Conservation (phyloP, 2,329 filamentous ascomycete genomes). For the Aphanocladium album region DNA sequence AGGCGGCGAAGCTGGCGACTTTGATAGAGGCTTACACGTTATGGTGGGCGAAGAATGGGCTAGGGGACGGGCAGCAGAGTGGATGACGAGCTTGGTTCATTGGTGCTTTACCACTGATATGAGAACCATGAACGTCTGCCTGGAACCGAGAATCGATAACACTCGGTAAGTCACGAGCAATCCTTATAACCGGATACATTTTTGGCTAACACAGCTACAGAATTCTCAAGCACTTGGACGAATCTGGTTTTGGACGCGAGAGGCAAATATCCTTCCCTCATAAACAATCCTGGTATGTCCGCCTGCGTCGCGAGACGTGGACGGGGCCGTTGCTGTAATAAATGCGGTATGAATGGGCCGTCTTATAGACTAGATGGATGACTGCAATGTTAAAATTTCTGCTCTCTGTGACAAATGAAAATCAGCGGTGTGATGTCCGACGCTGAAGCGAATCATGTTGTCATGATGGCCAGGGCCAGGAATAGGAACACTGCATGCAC, state of each 20-base stretch:
- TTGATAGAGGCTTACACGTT: constrained; percentile 83
- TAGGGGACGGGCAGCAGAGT: constrained; percentile 72
- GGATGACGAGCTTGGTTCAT: constrained; percentile 84
- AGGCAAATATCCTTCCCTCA: constrained; percentile 83
- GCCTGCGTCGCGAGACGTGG: constrained; percentile 75
- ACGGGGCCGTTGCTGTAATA: constrained; percentile 57
- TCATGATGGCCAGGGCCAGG: too few species aligned
- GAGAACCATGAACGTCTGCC: constrained; percentile 73
- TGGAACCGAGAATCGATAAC: constrained; percentile 93
- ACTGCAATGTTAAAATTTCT: neutral
- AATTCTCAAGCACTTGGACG: constrained; percentile 57
- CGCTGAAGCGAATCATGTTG: neutral
- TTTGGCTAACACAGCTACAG: constrained; percentile 20
- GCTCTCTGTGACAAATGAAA: neutral
- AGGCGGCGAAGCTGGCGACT: constrained; percentile 64
- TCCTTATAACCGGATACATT: neutral
- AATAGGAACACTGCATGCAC: neutral
- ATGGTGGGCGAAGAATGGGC: constrained; percentile 91
- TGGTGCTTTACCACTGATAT: constrained; percentile 73
- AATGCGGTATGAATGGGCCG: neutral
- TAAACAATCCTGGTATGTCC: constrained; percentile 86
- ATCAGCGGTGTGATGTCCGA: neutral
- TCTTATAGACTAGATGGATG: neutral
- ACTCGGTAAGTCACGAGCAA: constrained; percentile 55
- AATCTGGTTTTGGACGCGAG: constrained; percentile 78